Evolutionary conservation across 1,284 basidiomycete species (phyloP).

Genomic region (Lignosus rhinocerotis): DNA sequence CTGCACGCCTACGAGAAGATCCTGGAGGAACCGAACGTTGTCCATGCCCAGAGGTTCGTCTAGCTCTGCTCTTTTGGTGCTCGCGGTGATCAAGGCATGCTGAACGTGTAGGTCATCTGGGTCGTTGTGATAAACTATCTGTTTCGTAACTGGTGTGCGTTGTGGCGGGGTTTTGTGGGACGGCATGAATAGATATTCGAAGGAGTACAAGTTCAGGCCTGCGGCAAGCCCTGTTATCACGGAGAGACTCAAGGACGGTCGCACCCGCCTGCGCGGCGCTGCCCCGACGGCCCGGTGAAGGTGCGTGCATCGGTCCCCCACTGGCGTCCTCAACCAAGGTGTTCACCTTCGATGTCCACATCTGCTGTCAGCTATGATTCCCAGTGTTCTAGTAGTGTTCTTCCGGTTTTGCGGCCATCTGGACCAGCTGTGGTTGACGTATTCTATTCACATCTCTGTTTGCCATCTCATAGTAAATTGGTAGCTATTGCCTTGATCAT

Average conservation of each 20-base stretch:
- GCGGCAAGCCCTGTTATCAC: constrained; percentile 70
- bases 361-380: not conserved
- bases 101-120: constrained; percentile 1
- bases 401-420: not conserved
- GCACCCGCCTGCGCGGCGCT: constrained; percentile 55
- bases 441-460: not conserved
- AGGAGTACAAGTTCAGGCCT: constrained; percentile 63
- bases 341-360: too few species aligned
- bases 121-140: not conserved
- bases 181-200: constrained; percentile 52
- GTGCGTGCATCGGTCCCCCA: not conserved
- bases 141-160: not conserved
- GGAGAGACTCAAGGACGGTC: constrained; percentile 59
- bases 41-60: constrained; percentile 51
- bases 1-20: constrained; percentile 16
- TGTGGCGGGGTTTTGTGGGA: not conserved
- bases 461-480: not conserved
- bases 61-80: not conserved
- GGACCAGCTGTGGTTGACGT: not conserved
- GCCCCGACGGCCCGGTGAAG: constrained; percentile 34
- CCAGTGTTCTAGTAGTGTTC: not conserved
- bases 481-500: too few species aligned
- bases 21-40: constrained; percentile 36
- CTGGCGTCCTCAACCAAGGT: too few species aligned
- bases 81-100: not conserved